These are phyloP conservation scores for Podospora comata DNA, from an alignment of 495 filamentous ascomycete species.

Conservation along the genomic window DNA sequence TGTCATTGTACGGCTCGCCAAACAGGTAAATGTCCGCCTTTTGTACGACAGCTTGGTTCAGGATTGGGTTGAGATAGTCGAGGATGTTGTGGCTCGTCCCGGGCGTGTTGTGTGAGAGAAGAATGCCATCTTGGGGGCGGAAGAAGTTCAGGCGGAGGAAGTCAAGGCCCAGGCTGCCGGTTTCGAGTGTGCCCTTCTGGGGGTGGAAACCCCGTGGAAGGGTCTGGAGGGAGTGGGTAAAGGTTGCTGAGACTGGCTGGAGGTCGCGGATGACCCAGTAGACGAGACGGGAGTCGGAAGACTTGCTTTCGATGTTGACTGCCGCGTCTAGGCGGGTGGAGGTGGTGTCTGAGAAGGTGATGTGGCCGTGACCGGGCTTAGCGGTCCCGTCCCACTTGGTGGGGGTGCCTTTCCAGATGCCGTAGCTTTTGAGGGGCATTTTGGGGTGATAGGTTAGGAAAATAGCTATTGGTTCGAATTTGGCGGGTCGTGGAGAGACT, in stretches of 20 bases:
- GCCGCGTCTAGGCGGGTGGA: slow-evolving; percentile 24
- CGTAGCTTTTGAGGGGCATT: slow-evolving; percentile 25
- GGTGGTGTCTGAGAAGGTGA: slow-evolving; percentile 23
- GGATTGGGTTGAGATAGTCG: slow-evolving; percentile 36
- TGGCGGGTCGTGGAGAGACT: no score
- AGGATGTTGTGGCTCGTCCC: slow-evolving; percentile 32
- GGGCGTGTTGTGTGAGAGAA: slow-evolving; percentile 30
- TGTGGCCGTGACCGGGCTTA: slow-evolving; percentile 23
- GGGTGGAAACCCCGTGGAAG: slow-evolving; percentile 19
- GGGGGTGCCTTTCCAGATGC: slow-evolving; percentile 28
- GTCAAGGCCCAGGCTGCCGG: slow-evolving; percentile 26
- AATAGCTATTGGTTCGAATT: no score
- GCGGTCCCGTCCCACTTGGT: slow-evolving; percentile 14
- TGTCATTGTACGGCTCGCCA: slow-evolving; percentile 33
- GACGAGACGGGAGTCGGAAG: slow-evolving; percentile 27
- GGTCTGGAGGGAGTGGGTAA: slow-evolving; percentile 16
- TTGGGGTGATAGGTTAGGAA: not conserved
- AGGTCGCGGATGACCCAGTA: slow-evolving; percentile 27
- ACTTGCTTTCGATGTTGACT: slow-evolving; percentile 35
- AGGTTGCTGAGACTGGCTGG: not conserved
- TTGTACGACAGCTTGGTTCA: slow-evolving; percentile 34
- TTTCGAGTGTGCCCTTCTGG: slow-evolving; percentile 14
- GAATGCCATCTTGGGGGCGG: slow-evolving; percentile 23
- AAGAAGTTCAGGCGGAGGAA: slow-evolving; percentile 34
- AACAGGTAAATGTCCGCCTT: slow-evolving; percentile 38